Evolutionary conservation across 1,284 basidiomycete genomes (phyloP), one percentile per base, ranked within the genome.

Genomic region (Mrakiaceae sp.): DNA sequence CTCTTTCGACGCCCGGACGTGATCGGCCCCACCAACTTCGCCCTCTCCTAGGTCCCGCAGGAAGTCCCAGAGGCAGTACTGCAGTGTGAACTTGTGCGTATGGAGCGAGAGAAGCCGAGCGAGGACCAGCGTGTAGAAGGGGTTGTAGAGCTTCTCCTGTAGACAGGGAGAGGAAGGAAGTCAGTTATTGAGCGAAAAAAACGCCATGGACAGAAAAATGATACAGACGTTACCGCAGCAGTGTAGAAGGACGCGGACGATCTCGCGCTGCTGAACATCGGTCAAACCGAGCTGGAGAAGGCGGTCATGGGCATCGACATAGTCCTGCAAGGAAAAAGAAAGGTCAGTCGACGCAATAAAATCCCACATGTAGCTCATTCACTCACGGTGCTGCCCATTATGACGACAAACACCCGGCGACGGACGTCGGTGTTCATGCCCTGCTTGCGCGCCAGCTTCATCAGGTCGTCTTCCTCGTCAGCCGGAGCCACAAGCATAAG

Each of bases 371-470:
- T 27, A 27, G 27, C 27, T 2, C 27, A 27, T 55, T 27, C 43
- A 76, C 84, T 70, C 72, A 93, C 91, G 73, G 94, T 90, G 70
- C 88, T 88, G 70, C 89, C 93, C 87, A 98, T 91, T 47, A 99
- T 79, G 12, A 93, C 87, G 44, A 94, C 84, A 71, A 99, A 99
- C 59, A 98, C 86, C 66, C 85, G 86, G 64, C 92, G 81, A 48
- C 95, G 83, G 46, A 97, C 87, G 69, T 97, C 94, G 0, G 95
- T 98, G 74, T 98, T 98, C 95, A 99, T 98, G 39, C 96, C 96
- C 73, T 98, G 96, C 72, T 86, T 87, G 68, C 85, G 81, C 0
- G 95, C 95, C 11, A 98, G 80, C 68, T 86, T 87, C 47, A 88
- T 71, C 47, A 98, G 77, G 10, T 80, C 78, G 59, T 80, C 82